Evolutionary conservation across 108 stramenopile genomes (phyloP), one percentile per base, ranked within the genome.

Genomic region (Skeletonema costatum): DNA sequence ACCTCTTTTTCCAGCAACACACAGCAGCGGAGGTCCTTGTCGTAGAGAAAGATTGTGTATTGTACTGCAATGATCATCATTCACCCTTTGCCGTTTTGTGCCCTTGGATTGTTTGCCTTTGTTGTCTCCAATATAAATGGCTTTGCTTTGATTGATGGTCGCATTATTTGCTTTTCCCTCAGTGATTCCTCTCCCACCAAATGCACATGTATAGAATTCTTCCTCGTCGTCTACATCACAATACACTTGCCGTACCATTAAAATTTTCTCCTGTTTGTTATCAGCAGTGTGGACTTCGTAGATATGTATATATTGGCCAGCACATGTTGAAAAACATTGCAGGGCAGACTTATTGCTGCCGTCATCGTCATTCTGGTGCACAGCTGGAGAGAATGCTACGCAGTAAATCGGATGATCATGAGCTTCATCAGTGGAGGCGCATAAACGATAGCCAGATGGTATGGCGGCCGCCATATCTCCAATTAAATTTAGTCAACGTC

Each of bases 181-280:
- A 7, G 21, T 56, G 5, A 83, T 33, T 39, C 80, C 79, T 53
- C 91, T 74, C 2, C 91, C 90, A 5, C 86, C 92, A 71, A 90
- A 93, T 1, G 77, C 88, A 84, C 89, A 90, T 5, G 81, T 60
- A 68, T 88, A 90, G 74, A 88, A 90, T 2, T 61, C 35, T 75
- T 93, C 92, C 10, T 70, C 78, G 17, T 85, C 63, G 53, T 90
- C 87, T 16, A 75, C 72, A 70, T 89, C 90, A 32, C 72, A 60
- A 75, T 90, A 90, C 9, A 78, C 78, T 59, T 92, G 92, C 25
- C 84, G 61, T 0, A 84, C 71, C 16, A 1, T 32, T 36, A 87
- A 50, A 13, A 50, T 31, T 4, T 31, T 19, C 58, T 59, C 38
- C 14, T 21, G 13, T 21, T 8, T 50, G 4, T 67, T 67, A 0